These are phyloP conservation scores for Apostasia shenzhenica DNA, from an alignment of 106 monocot species.

Conservation along the genomic window DNA sequence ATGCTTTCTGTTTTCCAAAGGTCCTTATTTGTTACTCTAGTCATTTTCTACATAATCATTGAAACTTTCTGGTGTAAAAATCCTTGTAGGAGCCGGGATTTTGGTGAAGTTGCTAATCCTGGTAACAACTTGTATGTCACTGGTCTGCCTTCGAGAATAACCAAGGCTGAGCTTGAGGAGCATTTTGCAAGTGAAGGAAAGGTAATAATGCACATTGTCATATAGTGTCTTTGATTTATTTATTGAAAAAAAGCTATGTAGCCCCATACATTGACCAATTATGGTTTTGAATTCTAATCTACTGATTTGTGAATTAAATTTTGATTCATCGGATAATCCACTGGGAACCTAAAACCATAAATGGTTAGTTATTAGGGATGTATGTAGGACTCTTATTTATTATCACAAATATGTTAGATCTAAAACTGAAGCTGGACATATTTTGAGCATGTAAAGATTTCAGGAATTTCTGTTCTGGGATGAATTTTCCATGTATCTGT, in stretches of 20 bases:
- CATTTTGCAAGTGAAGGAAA: conserved; percentile 61
- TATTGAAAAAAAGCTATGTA: neutral
- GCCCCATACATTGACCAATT: neutral
- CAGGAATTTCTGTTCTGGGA: too few relatives aligned
- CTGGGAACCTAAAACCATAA: neutral
- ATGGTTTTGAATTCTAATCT: neutral
- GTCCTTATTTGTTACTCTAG: neutral
- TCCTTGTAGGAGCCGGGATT: conserved; percentile 27
- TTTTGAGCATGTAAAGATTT: too few relatives aligned
- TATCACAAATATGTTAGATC: too few relatives aligned
- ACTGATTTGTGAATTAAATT: neutral
- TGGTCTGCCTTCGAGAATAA: conserved; percentile 46
- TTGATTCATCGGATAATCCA: neutral
- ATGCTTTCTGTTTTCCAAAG: neutral
- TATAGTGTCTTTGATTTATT: neutral
- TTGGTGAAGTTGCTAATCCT: conserved; percentile 54
- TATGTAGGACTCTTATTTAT: neutral
- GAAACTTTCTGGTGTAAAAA: neutral
- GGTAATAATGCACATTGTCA: conserved; percentile 14
- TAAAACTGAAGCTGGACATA: too few relatives aligned
- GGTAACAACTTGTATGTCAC: conserved; percentile 85
- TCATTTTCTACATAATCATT: neutral
- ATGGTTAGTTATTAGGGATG: neutral
- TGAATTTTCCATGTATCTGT: too few relatives aligned
- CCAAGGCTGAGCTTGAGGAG: conserved; percentile 39